Conservation (phyloP, 306 rosid species). For the Canavalia gladiata region DNA sequence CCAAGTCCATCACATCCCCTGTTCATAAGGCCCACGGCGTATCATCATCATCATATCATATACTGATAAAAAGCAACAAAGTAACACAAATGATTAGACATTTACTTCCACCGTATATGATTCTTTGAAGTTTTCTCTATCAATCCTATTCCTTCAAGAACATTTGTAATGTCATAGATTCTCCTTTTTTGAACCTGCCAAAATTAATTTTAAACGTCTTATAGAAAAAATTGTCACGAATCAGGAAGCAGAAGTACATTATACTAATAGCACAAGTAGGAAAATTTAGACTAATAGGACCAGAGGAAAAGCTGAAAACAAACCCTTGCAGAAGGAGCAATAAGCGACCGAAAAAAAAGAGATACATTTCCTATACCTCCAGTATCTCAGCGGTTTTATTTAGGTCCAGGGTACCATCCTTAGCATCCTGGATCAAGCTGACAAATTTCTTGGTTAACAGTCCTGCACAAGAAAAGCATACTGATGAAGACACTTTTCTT, state of each 20-base stretch:
- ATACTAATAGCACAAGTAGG: slow-evolving; percentile 1
- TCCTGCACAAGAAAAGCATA: slow-evolving; percentile 62
- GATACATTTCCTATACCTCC: slow-evolving; percentile 61
- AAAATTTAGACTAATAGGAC: neutral
- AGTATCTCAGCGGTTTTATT: slow-evolving; percentile 71
- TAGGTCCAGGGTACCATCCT: slow-evolving; percentile 80
- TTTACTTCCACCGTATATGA: slow-evolving; percentile 87
- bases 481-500: slow-evolving; percentile 12
- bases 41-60: slow-evolving; percentile 29
- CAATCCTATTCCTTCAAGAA: slow-evolving; percentile 88
- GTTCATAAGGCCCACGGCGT: slow-evolving; percentile 35
- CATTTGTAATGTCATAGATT: slow-evolving; percentile 89
- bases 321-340: slow-evolving; percentile 12
- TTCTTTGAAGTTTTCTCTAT: slow-evolving; percentile 84
- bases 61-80: slow-evolving; percentile 44
- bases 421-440: slow-evolving; percentile 66
- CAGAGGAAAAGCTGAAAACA: slow-evolving; percentile 13
- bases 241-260: slow-evolving; percentile 13
- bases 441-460: slow-evolving; percentile 85
- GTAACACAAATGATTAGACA: slow-evolving; percentile 27
- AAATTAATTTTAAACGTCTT: slow-evolving; percentile 35
- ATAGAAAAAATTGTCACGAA: neutral
- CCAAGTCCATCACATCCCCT: slow-evolving; percentile 62
- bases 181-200: slow-evolving; percentile 85
- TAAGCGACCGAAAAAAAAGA: neutral